phyloP scores from a whole-genome alignment of 2,329 filamentous ascomycete species.

The Colletotrichum eremochloae region DNA sequence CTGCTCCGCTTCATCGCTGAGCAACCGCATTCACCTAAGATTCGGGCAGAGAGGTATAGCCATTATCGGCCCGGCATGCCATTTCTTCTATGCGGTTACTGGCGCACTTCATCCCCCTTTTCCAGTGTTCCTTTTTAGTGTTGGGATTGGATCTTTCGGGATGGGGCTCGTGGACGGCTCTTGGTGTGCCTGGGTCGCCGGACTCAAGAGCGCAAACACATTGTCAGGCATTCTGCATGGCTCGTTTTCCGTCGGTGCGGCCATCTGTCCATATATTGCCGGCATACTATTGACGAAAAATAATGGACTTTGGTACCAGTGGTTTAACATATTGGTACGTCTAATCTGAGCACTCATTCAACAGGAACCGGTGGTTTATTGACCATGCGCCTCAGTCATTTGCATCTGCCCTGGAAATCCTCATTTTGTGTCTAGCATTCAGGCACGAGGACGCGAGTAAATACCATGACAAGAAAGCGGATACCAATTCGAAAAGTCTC shows the following conservation, averaged over 20 bases:
- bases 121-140: constrained; percentile 73
- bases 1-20: constrained; percentile 55
- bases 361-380: accelerated
- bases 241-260: constrained; percentile 79
- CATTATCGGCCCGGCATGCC: constrained; percentile 53
- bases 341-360: accelerated
- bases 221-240: constrained; percentile 80
- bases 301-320: constrained; percentile 75
- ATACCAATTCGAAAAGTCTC: constrained; percentile 46
- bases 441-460: constrained; percentile 70
- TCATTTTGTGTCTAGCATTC: constrained; percentile 67
- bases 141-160: constrained; percentile 64
- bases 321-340: constrained; percentile 80
- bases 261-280: constrained; percentile 76
- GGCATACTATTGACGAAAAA: constrained; percentile 78
- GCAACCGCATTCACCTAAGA: constrained; percentile 55
- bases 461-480: constrained; percentile 62
- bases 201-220: constrained; percentile 54
- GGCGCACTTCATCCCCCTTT: constrained; percentile 78
- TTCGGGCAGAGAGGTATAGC: constrained; percentile 72
- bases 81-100: constrained; percentile 70
- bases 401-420: constrained; percentile 67
- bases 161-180: constrained; percentile 58
- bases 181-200: constrained; percentile 60
- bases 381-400: constrained; percentile 45